These are phyloP conservation scores for Magnusiomyces magnusii DNA, from an alignment of 1,139 yeast genomes.

Conservation along the genomic window DNA sequence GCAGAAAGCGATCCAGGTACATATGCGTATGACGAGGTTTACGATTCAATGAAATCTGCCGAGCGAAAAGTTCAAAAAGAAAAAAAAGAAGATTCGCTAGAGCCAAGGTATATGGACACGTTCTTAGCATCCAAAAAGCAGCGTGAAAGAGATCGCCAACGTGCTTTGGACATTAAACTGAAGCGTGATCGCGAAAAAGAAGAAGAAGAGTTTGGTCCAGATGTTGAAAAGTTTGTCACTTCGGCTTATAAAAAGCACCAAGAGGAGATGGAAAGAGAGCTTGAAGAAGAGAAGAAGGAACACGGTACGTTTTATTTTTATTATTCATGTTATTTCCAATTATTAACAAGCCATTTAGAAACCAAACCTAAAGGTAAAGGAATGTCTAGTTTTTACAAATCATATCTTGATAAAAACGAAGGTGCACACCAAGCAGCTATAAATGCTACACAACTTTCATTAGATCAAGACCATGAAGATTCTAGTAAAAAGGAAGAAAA, in stretches of 20 bases:
- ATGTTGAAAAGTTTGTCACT: conserved; percentile 41
- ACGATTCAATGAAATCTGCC: conserved; percentile 33
- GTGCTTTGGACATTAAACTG: conserved; percentile 28
- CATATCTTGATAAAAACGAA: conserved; percentile 3
- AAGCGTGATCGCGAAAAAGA: conserved; percentile 28
- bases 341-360: neutral
- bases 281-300: conserved; percentile 23
- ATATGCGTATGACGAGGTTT: conserved; percentile 36
- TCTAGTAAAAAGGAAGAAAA: neutral
- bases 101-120: conserved; percentile 36
- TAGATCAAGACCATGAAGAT: neutral
- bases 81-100: conserved; percentile 9
- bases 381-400: conserved; percentile 23
- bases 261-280: conserved; percentile 27
- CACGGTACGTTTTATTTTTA: conserved; percentile 10
- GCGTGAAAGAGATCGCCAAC: conserved; percentile 38
- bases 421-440: neutral
- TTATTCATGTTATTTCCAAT: neutral
- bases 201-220: conserved; percentile 34
- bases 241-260: conserved; percentile 37
- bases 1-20: conserved; percentile 21
- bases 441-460: neutral
- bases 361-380: neutral
- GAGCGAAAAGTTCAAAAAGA: conserved; percentile 17
- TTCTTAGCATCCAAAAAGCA: conserved; percentile 35